Conservation (phyloP, 371 early-diverging fungal genomes). For the Mortierella sp. region DNA sequence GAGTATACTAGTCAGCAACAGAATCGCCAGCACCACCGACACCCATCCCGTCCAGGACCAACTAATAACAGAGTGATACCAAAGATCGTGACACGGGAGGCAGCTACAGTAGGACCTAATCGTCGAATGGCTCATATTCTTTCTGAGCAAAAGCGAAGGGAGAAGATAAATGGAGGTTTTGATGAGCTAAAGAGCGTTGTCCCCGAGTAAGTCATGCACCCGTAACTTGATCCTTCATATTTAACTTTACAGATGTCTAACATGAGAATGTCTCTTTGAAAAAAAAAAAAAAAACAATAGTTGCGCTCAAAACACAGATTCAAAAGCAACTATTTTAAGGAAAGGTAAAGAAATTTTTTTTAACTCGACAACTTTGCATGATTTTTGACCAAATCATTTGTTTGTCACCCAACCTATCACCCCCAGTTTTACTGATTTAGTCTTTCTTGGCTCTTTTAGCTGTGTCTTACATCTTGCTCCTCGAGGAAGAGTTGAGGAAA, state of each 20-base stretch:
- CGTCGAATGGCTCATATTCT: conserved; percentile 60
- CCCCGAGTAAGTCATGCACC: conserved; percentile 44
- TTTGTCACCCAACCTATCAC: neutral
- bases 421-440: neutral
- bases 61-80: neutral
- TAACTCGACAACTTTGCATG: too few relatives aligned
- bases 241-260: too few relatives aligned
- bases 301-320: conserved; percentile 50
- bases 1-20: conserved; percentile 15
- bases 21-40: conserved; percentile 12
- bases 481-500: conserved; percentile 41
- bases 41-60: neutral
- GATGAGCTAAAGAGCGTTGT: conserved; percentile 60
- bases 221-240: neutral
- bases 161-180: conserved; percentile 62
- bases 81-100: conserved; percentile 16
- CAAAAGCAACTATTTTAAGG: conserved; percentile 48
- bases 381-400: neutral
- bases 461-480: conserved; percentile 39
- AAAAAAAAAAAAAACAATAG: conserved; percentile 28
- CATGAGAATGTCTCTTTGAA: neutral
- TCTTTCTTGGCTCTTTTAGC: too few relatives aligned
- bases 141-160: conserved; percentile 60
- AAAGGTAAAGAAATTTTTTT: conserved; percentile 41
- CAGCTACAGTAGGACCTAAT: conserved; percentile 34